Conservation (phyloP, 1,284 basidiomycete genomes). For the Malassezia globosa region DNA sequence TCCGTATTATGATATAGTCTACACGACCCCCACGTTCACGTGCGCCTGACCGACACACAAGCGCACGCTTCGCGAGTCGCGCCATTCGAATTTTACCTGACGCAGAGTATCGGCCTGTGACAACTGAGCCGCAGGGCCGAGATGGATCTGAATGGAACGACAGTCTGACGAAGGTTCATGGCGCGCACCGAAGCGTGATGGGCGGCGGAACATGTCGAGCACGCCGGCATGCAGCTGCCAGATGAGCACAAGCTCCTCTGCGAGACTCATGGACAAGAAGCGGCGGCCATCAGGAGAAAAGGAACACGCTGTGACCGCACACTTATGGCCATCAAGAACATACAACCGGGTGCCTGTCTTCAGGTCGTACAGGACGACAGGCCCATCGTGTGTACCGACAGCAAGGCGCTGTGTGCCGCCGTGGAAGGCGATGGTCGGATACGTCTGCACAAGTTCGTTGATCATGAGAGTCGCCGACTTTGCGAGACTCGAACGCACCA, state of each 20-base stretch:
- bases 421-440: constrained; percentile 84
- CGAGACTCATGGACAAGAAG: constrained; percentile 72
- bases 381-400: constrained; percentile 83
- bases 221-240: constrained; percentile 51
- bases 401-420: constrained; percentile 71
- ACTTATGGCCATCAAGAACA: constrained; percentile 71
- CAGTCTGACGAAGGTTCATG: constrained; percentile 28
- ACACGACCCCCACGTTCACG: constrained; percentile 31
- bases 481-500: constrained; percentile 71
- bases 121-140: constrained; percentile 20
- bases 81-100: constrained; percentile 31
- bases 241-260: constrained; percentile 54
- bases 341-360: constrained; percentile 90
- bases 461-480: constrained; percentile 82
- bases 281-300: constrained; percentile 87
- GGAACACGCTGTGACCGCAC: constrained; percentile 20
- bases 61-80: constrained; percentile 27
- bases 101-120: constrained; percentile 2
- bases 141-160: constrained; percentile 36
- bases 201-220: constrained; percentile 60
- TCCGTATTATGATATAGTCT: no score
- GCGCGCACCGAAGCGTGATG: no score
- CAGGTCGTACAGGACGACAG: constrained; percentile 78
- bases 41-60: constrained; percentile 32
- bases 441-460: constrained; percentile 65